A percentile compares a stretch with the other conserved stretches of the same genome.
phyloP scores from a whole-genome alignment of 257 asterid genomes.

The Misopates orontium region DNA sequence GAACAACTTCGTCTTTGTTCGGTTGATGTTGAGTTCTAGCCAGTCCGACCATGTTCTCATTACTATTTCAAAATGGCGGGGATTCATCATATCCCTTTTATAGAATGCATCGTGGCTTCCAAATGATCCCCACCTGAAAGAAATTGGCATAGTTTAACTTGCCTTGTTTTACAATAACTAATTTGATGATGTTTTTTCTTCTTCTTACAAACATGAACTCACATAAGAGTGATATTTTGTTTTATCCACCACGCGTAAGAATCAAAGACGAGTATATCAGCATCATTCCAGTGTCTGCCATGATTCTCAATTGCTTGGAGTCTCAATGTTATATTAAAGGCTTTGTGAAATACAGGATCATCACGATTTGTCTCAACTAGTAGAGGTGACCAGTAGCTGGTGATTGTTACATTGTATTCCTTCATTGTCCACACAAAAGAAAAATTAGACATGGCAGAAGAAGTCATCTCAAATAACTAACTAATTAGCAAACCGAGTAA shows the following conservation, averaged over 20 bases:
- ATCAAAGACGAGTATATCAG: conserved; percentile 49
- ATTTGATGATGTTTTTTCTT: neutral
- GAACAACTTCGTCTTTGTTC: conserved; percentile 44
- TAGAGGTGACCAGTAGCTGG: conserved; percentile 64
- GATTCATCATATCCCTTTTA: conserved; percentile 38
- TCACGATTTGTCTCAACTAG: conserved; percentile 55
- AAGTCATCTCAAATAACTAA: neutral
- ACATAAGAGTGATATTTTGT: conserved; percentile 37
- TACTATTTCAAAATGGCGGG: conserved; percentile 46
- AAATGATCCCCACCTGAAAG: conserved; percentile 44
- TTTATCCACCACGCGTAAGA: conserved; percentile 51
- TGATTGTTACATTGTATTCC: conserved; percentile 58
- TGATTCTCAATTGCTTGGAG: conserved; percentile 41
- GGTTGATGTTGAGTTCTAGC: conserved; percentile 54
- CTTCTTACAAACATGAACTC: conserved; percentile 15
- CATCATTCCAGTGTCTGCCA: conserved; percentile 43
- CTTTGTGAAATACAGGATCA: conserved; percentile 39
- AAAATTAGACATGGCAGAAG: neutral
- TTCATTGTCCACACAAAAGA: conserved; percentile 13
- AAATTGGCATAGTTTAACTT: neutral
- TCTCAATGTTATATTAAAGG: conserved; percentile 31
- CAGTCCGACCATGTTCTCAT: conserved; percentile 64
- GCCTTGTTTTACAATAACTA: neutral
- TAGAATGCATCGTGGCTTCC: conserved; percentile 38
- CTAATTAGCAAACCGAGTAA: neutral